These are phyloP conservation scores for Colletotrichum zoysiae DNA, from an alignment of 2,329 filamentous ascomycete species.

Conservation along the genomic window DNA sequence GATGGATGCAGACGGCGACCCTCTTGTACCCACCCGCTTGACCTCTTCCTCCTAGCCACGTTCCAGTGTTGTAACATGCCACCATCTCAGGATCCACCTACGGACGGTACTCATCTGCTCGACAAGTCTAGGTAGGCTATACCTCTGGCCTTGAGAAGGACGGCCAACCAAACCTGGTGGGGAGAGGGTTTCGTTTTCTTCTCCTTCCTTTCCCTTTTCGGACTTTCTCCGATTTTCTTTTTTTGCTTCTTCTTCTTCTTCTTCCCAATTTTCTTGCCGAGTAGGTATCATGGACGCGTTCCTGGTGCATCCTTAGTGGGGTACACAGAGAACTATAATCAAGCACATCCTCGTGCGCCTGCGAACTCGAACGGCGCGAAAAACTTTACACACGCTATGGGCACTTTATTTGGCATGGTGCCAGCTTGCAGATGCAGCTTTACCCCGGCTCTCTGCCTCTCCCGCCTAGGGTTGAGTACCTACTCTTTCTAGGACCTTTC, in stretches of 20 bases:
- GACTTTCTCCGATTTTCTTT: background rate
- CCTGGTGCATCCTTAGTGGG: constrained; percentile 2
- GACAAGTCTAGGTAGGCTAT: background rate
- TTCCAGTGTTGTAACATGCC: constrained; percentile 18
- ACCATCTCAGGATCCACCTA: background rate
- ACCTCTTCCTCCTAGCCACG: constrained; percentile 1
- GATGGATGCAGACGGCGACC: constrained; percentile 12
- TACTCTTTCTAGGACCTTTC: background rate
- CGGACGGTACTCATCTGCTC: background rate
- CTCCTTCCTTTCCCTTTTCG: background rate
- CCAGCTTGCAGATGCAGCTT: constrained; percentile 7
- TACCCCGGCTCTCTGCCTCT: constrained; percentile 16
- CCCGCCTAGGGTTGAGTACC: constrained; percentile 2
- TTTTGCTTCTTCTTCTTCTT: too few relatives aligned
- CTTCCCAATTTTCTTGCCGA: background rate
- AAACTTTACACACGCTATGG: constrained; percentile 35
- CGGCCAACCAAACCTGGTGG: background rate
- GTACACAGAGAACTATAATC: constrained; percentile 5
- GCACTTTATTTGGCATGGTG: constrained; percentile 3
- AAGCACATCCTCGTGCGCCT: constrained; percentile 9
- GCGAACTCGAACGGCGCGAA: constrained; percentile 14
- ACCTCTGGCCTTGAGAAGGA: background rate
- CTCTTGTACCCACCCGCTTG: constrained; percentile 1
- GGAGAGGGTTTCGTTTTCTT: background rate
- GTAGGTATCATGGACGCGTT: background rate